Evolutionary conservation across 495 filamentous ascomycete genomes (phyloP), one percentile per base, ranked within the genome.

Genomic region (Chaetomidium leptoderma): DNA sequence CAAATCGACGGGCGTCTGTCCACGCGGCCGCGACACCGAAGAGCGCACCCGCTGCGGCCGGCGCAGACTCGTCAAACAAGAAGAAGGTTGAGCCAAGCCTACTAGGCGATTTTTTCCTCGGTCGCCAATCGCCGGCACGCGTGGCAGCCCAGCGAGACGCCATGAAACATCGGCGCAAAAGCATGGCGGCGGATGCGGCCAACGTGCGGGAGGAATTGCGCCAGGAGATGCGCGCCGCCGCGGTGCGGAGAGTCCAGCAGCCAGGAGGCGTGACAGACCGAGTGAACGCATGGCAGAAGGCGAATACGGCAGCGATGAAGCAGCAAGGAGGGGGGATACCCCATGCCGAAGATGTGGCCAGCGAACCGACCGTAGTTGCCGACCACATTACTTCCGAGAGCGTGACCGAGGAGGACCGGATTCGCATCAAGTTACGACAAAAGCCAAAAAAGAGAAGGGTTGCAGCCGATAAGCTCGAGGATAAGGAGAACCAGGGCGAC

Each of bases 201-300:
- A 60, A 61, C 36, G 74, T 78, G 23, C 70, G 72, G 47, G 63
- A 68, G 50, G 65, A 73, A 63, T 47, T 72, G 61, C 66, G 74
- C 58, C 68, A 77, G 51, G 77, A 81, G 59, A 80, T 83, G 78
- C 70, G 72, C 23, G 72, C 75, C 46, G 74, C 71, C 10, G 60
- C 70, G 11, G 70, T 83, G 27, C 69, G 72, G 53, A 73, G 72
- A 51, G 53, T 82, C 7, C 76, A 77, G 58, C 72, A 70, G 33
- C 79, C 79, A 0, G 74, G 74, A 1, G 74, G 74, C 10, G 88
- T 90, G 10, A 78, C 81, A 47, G 82, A 86, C 35, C 77, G 86
- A 60, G 85, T 92, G 17, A 85, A 86, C 45, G 78, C 82, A 73
- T 92, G 88, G 88, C 88, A 92, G 61, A 90, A 81, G 79, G 78